phyloP scores from a whole-genome alignment of 805 yeast species.

The Cyberlindnera galapagoensis region DNA sequence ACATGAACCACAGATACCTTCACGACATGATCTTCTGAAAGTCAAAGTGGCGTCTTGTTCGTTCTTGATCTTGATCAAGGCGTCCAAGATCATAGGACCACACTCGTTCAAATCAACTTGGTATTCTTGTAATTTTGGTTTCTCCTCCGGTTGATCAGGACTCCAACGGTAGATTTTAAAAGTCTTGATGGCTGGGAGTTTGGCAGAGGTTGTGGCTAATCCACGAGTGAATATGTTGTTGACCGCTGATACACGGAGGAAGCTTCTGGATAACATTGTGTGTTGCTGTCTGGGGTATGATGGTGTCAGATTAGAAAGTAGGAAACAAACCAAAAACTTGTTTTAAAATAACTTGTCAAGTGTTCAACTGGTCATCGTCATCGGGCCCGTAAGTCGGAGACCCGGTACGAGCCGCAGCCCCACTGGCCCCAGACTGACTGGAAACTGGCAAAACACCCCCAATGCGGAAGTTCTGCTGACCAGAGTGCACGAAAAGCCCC shows the following conservation, averaged over 20 bases:
- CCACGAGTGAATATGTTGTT: slow-evolving; percentile 12
- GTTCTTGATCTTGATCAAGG: slow-evolving; percentile 87
- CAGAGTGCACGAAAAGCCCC: slow-evolving; percentile 7
- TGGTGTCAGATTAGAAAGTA: neutral
- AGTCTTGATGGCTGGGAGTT: slow-evolving; percentile 59
- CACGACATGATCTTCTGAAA: slow-evolving; percentile 97
- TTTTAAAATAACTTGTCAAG: neutral
- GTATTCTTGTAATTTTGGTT: slow-evolving; percentile 82
- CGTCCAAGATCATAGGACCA: slow-evolving; percentile 98
- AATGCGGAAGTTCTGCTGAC: too few species aligned
- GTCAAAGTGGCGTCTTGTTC: slow-evolving; percentile 96
- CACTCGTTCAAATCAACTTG: slow-evolving; percentile 81
- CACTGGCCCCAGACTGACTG: neutral
- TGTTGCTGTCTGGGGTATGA: slow-evolving; percentile 1
- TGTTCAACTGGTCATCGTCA: slow-evolving; percentile 5
- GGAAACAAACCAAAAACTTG: neutral
- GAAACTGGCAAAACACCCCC: too few species aligned
- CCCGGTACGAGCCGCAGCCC: slow-evolving; percentile 7
- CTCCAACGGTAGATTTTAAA: slow-evolving; percentile 97
- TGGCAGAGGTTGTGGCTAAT: slow-evolving; percentile 44
- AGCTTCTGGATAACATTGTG: slow-evolving; percentile 6
- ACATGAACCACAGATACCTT: slow-evolving; percentile 99
- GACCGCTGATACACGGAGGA: slow-evolving; percentile 1
- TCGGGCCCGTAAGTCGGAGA: slow-evolving; percentile 17
- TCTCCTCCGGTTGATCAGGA: slow-evolving; percentile 91